Evolutionary conservation across 257 asterid species (phyloP).

Genomic region (Solanum dulcamara): DNA sequence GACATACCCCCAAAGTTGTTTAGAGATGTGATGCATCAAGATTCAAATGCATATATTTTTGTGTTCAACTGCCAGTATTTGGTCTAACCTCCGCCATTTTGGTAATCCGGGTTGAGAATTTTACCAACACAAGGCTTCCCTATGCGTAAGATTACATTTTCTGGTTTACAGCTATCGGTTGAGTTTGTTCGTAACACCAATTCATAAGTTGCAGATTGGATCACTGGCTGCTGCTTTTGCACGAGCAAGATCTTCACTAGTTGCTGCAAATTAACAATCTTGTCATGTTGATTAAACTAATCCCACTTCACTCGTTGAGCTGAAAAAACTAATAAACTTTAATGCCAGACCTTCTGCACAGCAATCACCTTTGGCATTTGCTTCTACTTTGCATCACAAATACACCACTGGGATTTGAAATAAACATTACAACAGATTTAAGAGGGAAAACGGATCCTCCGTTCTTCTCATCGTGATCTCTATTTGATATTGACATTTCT

Average conservation of each 20-base stretch:
- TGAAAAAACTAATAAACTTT: not conserved
- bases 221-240: constrained; percentile 68
- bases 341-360: not conserved
- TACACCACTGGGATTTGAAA: not conserved
- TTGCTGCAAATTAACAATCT: constrained; percentile 48
- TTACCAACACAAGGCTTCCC: not conserved
- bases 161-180: constrained; percentile 46
- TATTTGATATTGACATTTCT: not conserved
- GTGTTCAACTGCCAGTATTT: not conserved
- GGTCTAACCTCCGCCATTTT: not conserved
- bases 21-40: not conserved
- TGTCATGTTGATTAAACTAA: not conserved
- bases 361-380: not conserved
- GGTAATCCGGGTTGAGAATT: not conserved
- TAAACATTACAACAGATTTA: not conserved
- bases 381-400: not conserved
- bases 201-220: constrained; percentile 91
- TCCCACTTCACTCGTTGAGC: constrained; percentile 22
- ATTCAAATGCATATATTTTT: not conserved
- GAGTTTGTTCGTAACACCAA: constrained; percentile 80
- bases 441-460: not conserved
- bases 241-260: constrained; percentile 52
- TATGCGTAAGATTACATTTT: not conserved
- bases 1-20: not conserved
- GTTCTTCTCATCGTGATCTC: not conserved